Evolutionary conservation across 192 early-diverging fungal species (phyloP).

Genomic region (Rhizoclosmatium globosum): DNA sequence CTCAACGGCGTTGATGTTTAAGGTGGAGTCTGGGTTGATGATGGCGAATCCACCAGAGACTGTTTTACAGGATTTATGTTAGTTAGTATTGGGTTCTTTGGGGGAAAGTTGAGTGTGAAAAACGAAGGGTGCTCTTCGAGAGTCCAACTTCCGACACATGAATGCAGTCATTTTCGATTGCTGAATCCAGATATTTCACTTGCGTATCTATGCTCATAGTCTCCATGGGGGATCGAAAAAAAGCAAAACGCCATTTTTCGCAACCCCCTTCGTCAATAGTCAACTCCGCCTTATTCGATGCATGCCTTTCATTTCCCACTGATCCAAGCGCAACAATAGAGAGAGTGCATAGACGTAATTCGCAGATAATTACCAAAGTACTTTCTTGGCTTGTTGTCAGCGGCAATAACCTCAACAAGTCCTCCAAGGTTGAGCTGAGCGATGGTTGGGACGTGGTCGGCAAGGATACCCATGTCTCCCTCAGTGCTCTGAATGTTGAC

Average conservation of each 20-base stretch:
- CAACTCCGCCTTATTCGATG: no score
- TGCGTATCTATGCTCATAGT: no score
- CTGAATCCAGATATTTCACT: no score
- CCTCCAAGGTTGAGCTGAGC: slow-evolving; percentile 91
- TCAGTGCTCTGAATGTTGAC: slow-evolving; percentile 92
- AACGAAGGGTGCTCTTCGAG: not conserved
- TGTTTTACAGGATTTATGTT: slow-evolving; percentile 27
- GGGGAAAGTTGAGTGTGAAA: not conserved
- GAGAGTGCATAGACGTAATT: no score
- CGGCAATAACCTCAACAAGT: slow-evolving; percentile 82
- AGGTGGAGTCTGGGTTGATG: slow-evolving; percentile 94
- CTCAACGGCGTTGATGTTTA: slow-evolving; percentile 98
- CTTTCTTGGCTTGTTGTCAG: slow-evolving; percentile 79
- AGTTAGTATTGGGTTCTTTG: not conserved
- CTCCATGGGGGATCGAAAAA: not conserved
- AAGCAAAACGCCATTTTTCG: not conserved
- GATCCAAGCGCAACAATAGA: no score
- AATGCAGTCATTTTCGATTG: no score
- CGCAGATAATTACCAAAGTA: slow-evolving; percentile 79
- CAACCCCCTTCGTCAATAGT: not conserved
- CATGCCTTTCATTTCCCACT: no score
- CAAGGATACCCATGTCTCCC: slow-evolving; percentile 98
- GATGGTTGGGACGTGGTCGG: slow-evolving; percentile 96
- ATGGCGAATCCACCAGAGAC: slow-evolving; percentile 96
- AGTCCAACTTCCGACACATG: no score